Evolutionary conservation across 176 grass and related monocot genomes (phyloP).

Genomic region (Miscanthus lutarioriparius): DNA sequence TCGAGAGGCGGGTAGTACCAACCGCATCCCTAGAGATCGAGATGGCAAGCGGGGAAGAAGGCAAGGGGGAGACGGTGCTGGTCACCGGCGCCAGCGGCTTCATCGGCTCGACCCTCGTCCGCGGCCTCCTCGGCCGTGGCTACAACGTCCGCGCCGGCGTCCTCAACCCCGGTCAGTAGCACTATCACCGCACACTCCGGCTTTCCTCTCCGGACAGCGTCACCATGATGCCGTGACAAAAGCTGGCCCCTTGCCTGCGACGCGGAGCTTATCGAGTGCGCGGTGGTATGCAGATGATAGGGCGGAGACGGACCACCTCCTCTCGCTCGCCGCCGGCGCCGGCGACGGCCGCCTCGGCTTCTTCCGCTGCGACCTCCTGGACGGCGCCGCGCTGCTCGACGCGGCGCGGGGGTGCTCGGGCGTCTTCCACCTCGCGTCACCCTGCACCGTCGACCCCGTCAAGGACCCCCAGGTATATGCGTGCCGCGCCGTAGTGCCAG

Average conservation of each 20-base stretch:
- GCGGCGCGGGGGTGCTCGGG: slow-evolving; percentile 57
- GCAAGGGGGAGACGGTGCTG: slow-evolving; percentile 43
- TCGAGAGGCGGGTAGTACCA: not conserved
- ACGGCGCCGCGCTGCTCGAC: slow-evolving; percentile 49
- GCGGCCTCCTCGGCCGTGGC: slow-evolving; percentile 69
- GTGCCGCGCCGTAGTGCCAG: not conserved
- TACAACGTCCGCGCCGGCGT: slow-evolving; percentile 82
- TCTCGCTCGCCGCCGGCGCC: slow-evolving; percentile 36
- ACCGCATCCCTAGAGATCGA: not conserved
- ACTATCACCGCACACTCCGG: too few species aligned
- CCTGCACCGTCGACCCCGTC: slow-evolving; percentile 69
- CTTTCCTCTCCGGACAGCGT: not conserved
- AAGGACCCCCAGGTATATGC: slow-evolving; percentile 61
- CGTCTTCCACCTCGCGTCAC: slow-evolving; percentile 88
- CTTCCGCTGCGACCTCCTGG: slow-evolving; percentile 77
- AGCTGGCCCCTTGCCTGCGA: not conserved
- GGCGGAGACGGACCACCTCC: slow-evolving; percentile 85
- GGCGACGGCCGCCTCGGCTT: slow-evolving; percentile 52
- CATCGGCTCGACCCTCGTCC: slow-evolving; percentile 76
- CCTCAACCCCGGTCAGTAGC: slow-evolving; percentile 57
- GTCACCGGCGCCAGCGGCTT: slow-evolving; percentile 95
- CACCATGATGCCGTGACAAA: not conserved
- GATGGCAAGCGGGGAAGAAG: not conserved
- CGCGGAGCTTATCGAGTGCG: not conserved
- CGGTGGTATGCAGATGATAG: slow-evolving; percentile 51